These are phyloP conservation scores for Cladosporium oxysporum DNA, from an alignment of 2,329 filamentous ascomycete species.

Conservation along the genomic window DNA sequence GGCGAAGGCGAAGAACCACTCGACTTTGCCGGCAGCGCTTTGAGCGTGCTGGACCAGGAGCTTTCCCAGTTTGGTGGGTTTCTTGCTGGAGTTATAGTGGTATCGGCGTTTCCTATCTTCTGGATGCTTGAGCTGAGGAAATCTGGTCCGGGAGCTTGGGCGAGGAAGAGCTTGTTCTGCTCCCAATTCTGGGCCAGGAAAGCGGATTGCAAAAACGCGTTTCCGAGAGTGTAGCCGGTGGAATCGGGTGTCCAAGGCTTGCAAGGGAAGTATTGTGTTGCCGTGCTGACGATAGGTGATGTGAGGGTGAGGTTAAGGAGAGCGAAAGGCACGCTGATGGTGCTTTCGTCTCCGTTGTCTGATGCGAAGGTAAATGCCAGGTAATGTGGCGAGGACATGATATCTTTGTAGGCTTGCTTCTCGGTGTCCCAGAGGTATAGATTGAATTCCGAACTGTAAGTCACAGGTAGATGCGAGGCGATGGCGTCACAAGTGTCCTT, in stretches of 20 bases:
- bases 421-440: conserved; percentile 37
- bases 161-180: conserved; percentile 6
- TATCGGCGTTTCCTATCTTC: conserved; percentile 15
- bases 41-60: conserved; percentile 22
- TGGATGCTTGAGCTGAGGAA: conserved; percentile 5
- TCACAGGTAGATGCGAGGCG: conserved; percentile 32
- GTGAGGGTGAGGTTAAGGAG: conserved; percentile 43
- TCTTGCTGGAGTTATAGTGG: conserved; percentile 11
- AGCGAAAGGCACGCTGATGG: conserved; percentile 47
- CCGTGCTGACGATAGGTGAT: conserved; percentile 38
- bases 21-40: conserved; percentile 10
- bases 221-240: conserved; percentile 41
- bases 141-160: conserved; percentile 10
- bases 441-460: conserved; percentile 25
- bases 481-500: conserved; percentile 33
- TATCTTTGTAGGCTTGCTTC: conserved; percentile 38
- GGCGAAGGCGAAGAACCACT: background rate
- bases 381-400: conserved; percentile 45
- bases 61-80: conserved; percentile 24
- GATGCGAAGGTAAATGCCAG: conserved; percentile 45
- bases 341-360: conserved; percentile 27
- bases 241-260: conserved; percentile 31
- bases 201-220: conserved; percentile 51
- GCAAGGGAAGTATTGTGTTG: conserved; percentile 49
- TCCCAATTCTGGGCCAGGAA: conserved; percentile 49